Evolutionary conservation across 208 protist genomes (phyloP), one percentile per base, ranked within the genome.

Genomic region (Wallacemonas collosoma): DNA sequence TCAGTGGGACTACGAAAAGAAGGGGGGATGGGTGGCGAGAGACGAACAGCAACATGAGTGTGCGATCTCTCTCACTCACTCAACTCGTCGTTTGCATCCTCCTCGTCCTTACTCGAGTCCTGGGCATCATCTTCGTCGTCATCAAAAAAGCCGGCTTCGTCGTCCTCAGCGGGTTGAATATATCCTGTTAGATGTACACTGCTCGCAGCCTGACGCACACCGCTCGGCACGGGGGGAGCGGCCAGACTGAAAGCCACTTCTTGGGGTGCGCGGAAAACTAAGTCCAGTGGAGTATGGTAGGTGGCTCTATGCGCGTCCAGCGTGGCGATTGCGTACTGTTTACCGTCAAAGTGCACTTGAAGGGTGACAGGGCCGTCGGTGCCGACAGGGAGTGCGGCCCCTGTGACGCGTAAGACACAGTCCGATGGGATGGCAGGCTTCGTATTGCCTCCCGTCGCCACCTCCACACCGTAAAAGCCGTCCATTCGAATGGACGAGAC

Each of bases 401-500:
- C 88, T 2, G 85, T 90, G 40, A 95, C 57, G 63, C 86, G 83
- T 12, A 95, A 77, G 35, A 88, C 75, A 63, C 80, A 82, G 26
- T 90, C 87, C 8, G 80, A 71, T 1, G 87, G 72, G 12, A 95
- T 88, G n/a, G 83, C 86, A 9, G 80, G 85, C 70, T 81, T 81
- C 55, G 67, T 51, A 9, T 82, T 56, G 65, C 86, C 72, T 38
- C 86, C 89, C 2, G 76, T 80, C n/a, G 66, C 68, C 11, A 94
- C 87, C 71, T 95, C 89, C 9, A 91, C 7, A 47, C 89, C 89
- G 62, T 91, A 95, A 67, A 95, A 95, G 15, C 81, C 80, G 54
- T 95, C 85, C 89, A 95, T 95, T 43, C 5, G 0, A n/a, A 44
- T 8, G 7, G 17, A 7, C 7, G 57, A 5, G 63, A 26, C 26